These are phyloP conservation scores for Monotropa hypopitys DNA, from an alignment of 179 eudicot genomes.

Conservation along the genomic window DNA sequence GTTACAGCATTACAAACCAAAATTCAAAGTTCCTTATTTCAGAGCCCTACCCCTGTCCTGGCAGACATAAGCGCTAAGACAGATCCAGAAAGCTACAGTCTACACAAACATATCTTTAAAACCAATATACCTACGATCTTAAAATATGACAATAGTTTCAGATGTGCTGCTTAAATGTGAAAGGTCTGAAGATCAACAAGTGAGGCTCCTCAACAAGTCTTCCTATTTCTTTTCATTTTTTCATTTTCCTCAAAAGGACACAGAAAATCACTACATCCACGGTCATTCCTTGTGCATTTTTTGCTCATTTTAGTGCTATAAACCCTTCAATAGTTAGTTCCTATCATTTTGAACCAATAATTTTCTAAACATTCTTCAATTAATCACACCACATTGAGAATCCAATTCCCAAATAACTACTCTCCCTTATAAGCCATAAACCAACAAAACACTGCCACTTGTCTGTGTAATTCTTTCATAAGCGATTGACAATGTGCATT, in stretches of 20 bases:
- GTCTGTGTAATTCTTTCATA: not conserved
- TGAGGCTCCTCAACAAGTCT: not conserved
- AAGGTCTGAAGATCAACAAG: not conserved
- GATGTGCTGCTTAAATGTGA: not conserved
- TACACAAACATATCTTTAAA: not conserved
- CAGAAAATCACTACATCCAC: not conserved
- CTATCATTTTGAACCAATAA: not conserved
- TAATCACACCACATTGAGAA: constrained; percentile 6
- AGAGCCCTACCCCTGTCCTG: not conserved
- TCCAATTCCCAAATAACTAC: not conserved
- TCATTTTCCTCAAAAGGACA: not conserved
- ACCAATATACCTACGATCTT: not conserved
- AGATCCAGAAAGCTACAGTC: not conserved
- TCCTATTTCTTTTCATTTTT: not conserved
- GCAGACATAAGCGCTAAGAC: not conserved
- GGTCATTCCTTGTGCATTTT: not conserved
- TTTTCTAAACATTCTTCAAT: not conserved
- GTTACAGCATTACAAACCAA: not conserved
- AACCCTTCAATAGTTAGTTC: not conserved
- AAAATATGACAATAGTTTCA: not conserved
- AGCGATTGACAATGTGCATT: not conserved
- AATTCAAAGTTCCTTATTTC: not conserved
- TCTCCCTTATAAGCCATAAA: not conserved
- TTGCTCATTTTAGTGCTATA: not conserved
- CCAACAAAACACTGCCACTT: not conserved